Evolutionary conservation across 106 monocot genomes (phyloP).

Genomic region (Dendrobium officinale): DNA sequence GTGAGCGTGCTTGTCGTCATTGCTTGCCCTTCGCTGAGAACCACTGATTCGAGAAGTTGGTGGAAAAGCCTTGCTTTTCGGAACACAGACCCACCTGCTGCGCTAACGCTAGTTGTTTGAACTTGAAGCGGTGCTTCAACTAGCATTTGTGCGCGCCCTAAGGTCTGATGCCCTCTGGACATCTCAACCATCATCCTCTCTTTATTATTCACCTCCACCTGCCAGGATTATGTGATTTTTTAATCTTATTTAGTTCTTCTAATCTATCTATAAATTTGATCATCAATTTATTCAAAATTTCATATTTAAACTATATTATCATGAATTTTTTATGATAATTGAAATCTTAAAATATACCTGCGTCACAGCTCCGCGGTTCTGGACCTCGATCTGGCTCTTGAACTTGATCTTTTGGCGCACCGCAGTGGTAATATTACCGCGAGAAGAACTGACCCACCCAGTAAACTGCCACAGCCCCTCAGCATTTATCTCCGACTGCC

Average conservation of each 20-base stretch:
- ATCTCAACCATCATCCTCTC: slow-evolving; percentile 11
- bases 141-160: slow-evolving; percentile 12
- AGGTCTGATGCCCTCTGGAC: background rate
- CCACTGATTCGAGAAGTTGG: slow-evolving; percentile 17
- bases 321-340: too few species aligned
- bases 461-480: slow-evolving; percentile 19
- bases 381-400: slow-evolving; percentile 31
- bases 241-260: background rate
- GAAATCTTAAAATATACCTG: background rate
- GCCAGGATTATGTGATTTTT: background rate
- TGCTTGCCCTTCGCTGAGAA: slow-evolving; percentile 5
- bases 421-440: slow-evolving; percentile 32
- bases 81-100: slow-evolving; percentile 13
- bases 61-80: slow-evolving; percentile 33
- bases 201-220: slow-evolving; percentile 19
- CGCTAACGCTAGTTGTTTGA: slow-evolving; percentile 6
- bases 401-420: slow-evolving; percentile 26
- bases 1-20: slow-evolving; percentile 14
- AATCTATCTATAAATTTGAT: background rate
- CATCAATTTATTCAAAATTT: too few species aligned
- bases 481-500: slow-evolving; percentile 29
- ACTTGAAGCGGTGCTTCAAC: slow-evolving; percentile 18
- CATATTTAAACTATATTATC: too few species aligned
- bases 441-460: slow-evolving; percentile 48
- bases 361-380: slow-evolving; percentile 25